Base-by-base conservation (phyloP, 1,139 yeast species). In the Spencermartinsiella ligniputridi region DNA sequence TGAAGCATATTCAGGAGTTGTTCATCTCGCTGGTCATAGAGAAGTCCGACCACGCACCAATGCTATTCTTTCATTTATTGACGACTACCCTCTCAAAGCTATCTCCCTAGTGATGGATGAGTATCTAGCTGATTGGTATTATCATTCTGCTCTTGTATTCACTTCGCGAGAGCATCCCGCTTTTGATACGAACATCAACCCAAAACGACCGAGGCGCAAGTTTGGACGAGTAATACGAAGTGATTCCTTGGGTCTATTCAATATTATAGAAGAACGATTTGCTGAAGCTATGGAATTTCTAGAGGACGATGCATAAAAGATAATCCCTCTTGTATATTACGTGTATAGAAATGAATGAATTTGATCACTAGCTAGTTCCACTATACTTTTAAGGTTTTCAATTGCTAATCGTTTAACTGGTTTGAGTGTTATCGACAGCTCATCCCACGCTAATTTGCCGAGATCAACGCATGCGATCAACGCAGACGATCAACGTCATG, bases 41-140 rank as follows among this genome's bases (percentile, higher is more conserved):
- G 49, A 46, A 32, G 67, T 74, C 11, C 69, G 79, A 35, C 81
- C 79, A 41, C 77, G 82, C 30, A 88, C 85, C 3, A 80, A 79
- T 56, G 89, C 94, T 9, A 77, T 89, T 1, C 76, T 89, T 29
- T 80, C 81, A 40, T 87, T 83, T 59, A 70, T 83, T 20, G 88
- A 82, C 52, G 72, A 81, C 44, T 74, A 82, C 1, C 73, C 75
- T 16, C 68, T 90, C 56, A 80, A 85, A 56, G 81, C 96, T 0
- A 75, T 90, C 45, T 85, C 85, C 6, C 92, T 96, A 5, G 75
- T 87, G 30, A 81, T 89, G 65, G 97, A 90, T 63, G 97, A 92
- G 63, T 78, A 85, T 22, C 76, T 86, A 70, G 78, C 86, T 16
- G 96, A 89, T 57, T 90, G 97, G 97, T 92, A 81, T 63, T 89